A percentile compares a stretch with the other conserved stretches of the same genome.
Evolutionary conservation across 805 yeast genomes (phyloP).

Genomic region (Starmerella asiatica): DNA sequence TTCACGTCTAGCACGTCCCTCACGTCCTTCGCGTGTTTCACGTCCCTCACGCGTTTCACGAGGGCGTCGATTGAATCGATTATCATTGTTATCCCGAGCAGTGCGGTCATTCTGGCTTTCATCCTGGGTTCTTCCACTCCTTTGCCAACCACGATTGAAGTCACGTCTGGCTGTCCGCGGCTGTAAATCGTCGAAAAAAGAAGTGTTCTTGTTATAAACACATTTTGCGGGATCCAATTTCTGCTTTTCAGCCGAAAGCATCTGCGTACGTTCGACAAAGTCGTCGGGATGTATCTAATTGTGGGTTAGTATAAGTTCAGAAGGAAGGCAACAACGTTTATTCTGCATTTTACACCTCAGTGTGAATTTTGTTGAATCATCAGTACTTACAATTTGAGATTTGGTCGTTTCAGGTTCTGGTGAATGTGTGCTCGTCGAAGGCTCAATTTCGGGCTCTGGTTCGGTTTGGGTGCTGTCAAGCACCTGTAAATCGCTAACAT

Average conservation of each 20-base stretch:
- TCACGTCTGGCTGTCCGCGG: background rate
- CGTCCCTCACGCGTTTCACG: background rate
- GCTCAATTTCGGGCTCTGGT: too few species aligned
- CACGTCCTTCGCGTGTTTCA: conserved; percentile 25
- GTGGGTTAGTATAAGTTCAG: conserved; percentile 26
- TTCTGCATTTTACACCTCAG: conserved; percentile 23
- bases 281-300: conserved; percentile 23
- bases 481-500: conserved; percentile 78
- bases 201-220: conserved; percentile 63
- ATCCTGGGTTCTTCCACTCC: background rate
- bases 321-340: conserved; percentile 35
- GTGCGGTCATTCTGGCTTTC: background rate
- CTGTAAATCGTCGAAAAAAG: conserved; percentile 64
- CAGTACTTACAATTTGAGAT: conserved; percentile 20
- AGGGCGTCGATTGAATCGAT: conserved; percentile 21
- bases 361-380: conserved; percentile 17
- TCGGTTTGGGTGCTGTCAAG: too few species aligned
- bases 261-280: conserved; percentile 13
- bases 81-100: background rate
- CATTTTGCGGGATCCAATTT: conserved; percentile 16
- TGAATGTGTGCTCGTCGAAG: background rate
- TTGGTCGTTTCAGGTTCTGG: background rate
- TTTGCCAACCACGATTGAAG: conserved; percentile 6
- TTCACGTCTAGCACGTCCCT: conserved; percentile 28
- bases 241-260: conserved; percentile 16